A percentile compares a stretch with the other conserved stretches of the same genome.
Evolutionary conservation across 768 basidiomycete genomes (phyloP).

Genomic region (Chalciporus piperatus): DNA sequence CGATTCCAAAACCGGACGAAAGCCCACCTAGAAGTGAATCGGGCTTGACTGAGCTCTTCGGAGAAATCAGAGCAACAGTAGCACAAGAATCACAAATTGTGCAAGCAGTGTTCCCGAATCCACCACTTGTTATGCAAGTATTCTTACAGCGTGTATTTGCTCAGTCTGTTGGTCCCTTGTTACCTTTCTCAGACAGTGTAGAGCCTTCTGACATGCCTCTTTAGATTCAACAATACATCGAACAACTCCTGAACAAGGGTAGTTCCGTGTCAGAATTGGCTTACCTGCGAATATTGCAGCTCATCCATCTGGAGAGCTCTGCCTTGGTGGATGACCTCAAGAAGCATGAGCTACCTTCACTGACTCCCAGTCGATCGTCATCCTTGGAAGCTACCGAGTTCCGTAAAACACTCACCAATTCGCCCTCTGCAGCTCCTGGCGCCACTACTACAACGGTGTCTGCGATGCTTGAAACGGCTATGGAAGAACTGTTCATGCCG

Average conservation of each 20-base stretch:
- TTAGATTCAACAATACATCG: conserved; percentile 96
- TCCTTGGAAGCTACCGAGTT: conserved; percentile 64
- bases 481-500: conserved; percentile 95
- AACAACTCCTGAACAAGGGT: conserved; percentile 78
- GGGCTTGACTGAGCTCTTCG: conserved; percentile 75
- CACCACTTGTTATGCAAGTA: conserved; percentile 95
- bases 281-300: conserved; percentile 85
- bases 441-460: conserved; percentile 52
- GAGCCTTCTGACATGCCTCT: conserved; percentile 4
- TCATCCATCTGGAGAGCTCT: conserved; percentile 79
- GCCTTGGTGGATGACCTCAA: conserved; percentile 88
- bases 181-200: neutral
- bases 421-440: conserved; percentile 39
- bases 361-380: conserved; percentile 52
- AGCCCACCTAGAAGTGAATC: conserved; percentile 75
- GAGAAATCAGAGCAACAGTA: conserved; percentile 86
- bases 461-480: conserved; percentile 89
- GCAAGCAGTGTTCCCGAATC: conserved; percentile 97
- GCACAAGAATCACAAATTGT: conserved; percentile 97
- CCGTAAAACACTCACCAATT: conserved; percentile 47
- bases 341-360: conserved; percentile 77
- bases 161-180: conserved; percentile 68
- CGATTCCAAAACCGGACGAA: conserved; percentile 75
- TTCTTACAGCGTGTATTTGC: conserved; percentile 97
- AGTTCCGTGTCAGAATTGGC: conserved; percentile 80